These are phyloP conservation scores for Gleditsia sinensis DNA, from an alignment of 306 rosid species.

Conservation along the genomic window DNA sequence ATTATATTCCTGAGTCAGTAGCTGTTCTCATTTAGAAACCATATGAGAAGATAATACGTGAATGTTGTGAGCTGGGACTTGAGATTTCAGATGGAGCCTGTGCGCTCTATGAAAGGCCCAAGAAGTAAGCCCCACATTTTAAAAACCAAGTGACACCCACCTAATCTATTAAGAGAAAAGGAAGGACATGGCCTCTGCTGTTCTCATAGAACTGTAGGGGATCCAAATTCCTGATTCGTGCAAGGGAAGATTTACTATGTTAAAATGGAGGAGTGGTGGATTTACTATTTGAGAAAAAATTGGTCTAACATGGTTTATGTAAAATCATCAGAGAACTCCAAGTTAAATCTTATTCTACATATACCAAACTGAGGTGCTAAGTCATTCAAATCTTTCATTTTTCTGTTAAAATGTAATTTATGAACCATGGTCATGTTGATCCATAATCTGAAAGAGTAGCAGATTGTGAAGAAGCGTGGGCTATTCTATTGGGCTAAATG, in stretches of 20 bases:
- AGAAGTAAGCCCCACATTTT: conserved; percentile 7
- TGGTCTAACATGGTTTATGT: background rate
- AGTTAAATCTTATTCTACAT: conserved; percentile 20
- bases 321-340: background rate
- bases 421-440: background rate
- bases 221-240: background rate
- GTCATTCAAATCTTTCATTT: background rate
- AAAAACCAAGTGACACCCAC: conserved; percentile 1
- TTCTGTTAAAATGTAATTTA: background rate
- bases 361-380: background rate
- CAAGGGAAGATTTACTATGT: conserved; percentile 4
- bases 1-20: conserved; percentile 12
- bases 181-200: background rate
- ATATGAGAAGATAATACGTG: background rate
- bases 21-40: conserved; percentile 23
- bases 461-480: background rate
- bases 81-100: conserved; percentile 12
- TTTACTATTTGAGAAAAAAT: background rate
- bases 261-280: background rate
- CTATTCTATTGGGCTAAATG: background rate
- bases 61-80: conserved; percentile 17
- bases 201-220: conserved; percentile 5
- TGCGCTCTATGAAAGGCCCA: conserved; percentile 9
- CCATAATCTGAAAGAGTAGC: conserved; percentile 10
- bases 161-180: conserved; percentile 12